A percentile compares a stretch with the other conserved stretches of the same genome.
These are phyloP conservation scores for Trichosporon sp. DNA, from an alignment of 1,284 basidiomycete species.

Conservation along the genomic window DNA sequence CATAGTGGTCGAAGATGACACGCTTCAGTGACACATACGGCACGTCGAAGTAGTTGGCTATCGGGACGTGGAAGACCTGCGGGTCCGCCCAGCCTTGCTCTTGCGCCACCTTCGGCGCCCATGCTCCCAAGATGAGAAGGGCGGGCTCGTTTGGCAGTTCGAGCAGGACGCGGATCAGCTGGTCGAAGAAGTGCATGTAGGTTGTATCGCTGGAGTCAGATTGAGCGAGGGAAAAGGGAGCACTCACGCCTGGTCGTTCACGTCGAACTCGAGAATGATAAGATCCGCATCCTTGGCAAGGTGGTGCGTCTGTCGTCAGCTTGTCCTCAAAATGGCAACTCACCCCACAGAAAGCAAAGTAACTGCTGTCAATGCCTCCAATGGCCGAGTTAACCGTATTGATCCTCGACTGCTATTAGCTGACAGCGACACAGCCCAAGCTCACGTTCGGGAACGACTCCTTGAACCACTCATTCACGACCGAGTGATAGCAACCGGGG, in stretches of 20 bases:
- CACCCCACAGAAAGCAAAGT: conserved; percentile 56
- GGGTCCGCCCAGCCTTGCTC: conserved; percentile 56
- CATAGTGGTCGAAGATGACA: conserved; percentile 53
- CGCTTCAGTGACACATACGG: conserved; percentile 55
- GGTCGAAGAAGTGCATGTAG: conserved; percentile 55
- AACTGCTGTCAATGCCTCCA: conserved; percentile 56
- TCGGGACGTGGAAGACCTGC: conserved; percentile 53
- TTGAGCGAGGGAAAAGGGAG: no score
- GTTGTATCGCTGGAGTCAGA: conserved; percentile 37
- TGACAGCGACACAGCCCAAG: neutral
- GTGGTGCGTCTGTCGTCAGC: conserved; percentile 48
- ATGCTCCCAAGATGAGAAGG: conserved; percentile 53
- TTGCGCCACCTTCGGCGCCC: conserved; percentile 52
- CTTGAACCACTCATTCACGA: conserved; percentile 48
- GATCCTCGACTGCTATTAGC: conserved; percentile 23
- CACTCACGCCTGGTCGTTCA: conserved; percentile 55
- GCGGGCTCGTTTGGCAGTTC: conserved; percentile 53
- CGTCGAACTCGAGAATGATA: conserved; percentile 56
- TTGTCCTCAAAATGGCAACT: neutral
- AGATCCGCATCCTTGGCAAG: conserved; percentile 52
- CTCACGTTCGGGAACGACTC: conserved; percentile 46
- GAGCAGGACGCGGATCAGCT: conserved; percentile 54
- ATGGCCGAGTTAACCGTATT: conserved; percentile 52
- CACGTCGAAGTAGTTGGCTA: conserved; percentile 56
- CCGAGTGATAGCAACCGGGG: conserved; percentile 52